Evolutionary conservation across 2,329 filamentous ascomycete genomes (phyloP).

Genomic region (Pseudogymnoascus verrucosus): DNA sequence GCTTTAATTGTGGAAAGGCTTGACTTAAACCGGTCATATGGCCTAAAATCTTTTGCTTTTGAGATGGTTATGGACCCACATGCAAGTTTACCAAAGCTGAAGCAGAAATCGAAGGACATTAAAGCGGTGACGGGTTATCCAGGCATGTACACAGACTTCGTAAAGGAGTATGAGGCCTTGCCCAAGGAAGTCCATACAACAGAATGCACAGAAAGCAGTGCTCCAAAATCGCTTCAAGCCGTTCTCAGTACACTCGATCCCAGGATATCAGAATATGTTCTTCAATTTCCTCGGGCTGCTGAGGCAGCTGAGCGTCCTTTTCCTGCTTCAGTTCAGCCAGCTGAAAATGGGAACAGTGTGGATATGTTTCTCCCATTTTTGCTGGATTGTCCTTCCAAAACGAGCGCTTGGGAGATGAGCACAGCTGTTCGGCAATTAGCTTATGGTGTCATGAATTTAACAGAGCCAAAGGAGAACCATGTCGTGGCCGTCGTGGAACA

Average conservation of each 20-base stretch:
- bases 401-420: conserved; percentile 50
- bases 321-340: conserved; percentile 15
- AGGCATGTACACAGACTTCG: conserved; percentile 19
- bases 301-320: conserved; percentile 23
- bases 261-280: conserved; percentile 42
- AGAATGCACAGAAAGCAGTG: background rate
- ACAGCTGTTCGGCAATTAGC: conserved; percentile 42
- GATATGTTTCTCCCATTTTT: conserved; percentile 59
- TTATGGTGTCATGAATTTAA: conserved; percentile 43
- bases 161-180: conserved; percentile 21
- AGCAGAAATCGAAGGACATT: conserved; percentile 17
- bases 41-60: conserved; percentile 33
- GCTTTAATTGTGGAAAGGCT: conserved; percentile 36
- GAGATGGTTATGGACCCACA: conserved; percentile 23
- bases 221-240: conserved; percentile 9
- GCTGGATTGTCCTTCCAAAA: conserved; percentile 46
- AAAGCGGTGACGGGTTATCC: conserved; percentile 16
- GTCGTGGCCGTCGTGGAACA: conserved; percentile 23
- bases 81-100: conserved; percentile 20
- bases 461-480: conserved; percentile 21
- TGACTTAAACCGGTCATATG: conserved; percentile 29
- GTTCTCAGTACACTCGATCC: conserved; percentile 34
- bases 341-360: conserved; percentile 17
- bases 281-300: conserved; percentile 31
- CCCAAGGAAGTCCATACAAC: background rate